Evolutionary conservation across 495 filamentous ascomycete genomes (phyloP).

Genomic region (Penicillium cataractarum): DNA sequence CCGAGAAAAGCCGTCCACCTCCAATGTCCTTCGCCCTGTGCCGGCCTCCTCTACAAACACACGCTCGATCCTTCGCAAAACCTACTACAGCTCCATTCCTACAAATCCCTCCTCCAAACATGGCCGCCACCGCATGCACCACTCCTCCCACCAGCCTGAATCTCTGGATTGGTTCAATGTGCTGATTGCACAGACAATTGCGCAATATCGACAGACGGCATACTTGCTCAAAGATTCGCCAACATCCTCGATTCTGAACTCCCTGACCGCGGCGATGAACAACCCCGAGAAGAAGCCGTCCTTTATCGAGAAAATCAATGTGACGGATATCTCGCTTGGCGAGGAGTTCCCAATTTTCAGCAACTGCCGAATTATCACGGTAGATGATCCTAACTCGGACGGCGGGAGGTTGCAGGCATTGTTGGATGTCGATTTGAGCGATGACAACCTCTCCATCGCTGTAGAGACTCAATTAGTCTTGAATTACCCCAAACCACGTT

Average conservation of each 20-base stretch:
- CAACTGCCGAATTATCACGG: slow-evolving; percentile 89
- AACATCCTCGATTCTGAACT: slow-evolving; percentile 81
- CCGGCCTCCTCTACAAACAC: slow-evolving; percentile 68
- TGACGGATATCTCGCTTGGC: slow-evolving; percentile 90
- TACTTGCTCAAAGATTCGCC: slow-evolving; percentile 72
- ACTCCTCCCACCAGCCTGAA: slow-evolving; percentile 91
- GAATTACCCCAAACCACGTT: slow-evolving; percentile 87
- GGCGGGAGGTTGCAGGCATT: slow-evolving; percentile 81
- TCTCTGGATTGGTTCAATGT: slow-evolving; percentile 99
- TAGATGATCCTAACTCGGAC: slow-evolving; percentile 52
- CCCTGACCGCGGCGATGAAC: slow-evolving; percentile 86
- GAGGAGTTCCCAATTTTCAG: slow-evolving; percentile 99
- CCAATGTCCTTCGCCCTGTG: slow-evolving; percentile 68
- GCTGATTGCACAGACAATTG: slow-evolving; percentile 92
- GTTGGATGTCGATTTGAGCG: slow-evolving; percentile 94
- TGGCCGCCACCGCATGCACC: slow-evolving; percentile 50
- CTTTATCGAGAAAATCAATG: slow-evolving; percentile 88
- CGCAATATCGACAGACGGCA: slow-evolving; percentile 90
- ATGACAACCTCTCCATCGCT: slow-evolving; percentile 89
- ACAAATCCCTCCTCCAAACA: slow-evolving; percentile 47
- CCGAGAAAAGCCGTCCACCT: slow-evolving; percentile 76
- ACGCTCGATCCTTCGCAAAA: slow-evolving; percentile 90
- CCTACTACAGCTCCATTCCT: slow-evolving; percentile 89
- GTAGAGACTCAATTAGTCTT: slow-evolving; percentile 91
- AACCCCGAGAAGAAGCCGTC: slow-evolving; percentile 77